Evolutionary conservation across 768 basidiomycete genomes (phyloP).

Genomic region (Rhizopogon roseolus): DNA sequence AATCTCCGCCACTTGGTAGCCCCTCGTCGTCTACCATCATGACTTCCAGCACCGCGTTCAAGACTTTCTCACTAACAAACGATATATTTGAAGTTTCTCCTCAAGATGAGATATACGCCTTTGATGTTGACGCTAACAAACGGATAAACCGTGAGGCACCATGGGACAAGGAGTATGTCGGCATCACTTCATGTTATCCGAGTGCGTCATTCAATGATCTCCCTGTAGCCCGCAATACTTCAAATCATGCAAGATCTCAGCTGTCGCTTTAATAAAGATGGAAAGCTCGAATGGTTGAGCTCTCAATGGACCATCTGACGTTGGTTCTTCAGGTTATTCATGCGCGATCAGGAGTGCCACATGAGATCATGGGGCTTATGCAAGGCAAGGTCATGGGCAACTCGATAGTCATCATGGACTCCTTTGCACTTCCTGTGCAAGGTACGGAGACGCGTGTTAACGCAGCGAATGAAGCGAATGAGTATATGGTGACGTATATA

Average conservation of each 20-base stretch:
- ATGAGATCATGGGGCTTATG: conserved; percentile 99
- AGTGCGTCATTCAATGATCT: neutral
- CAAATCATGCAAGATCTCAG: conserved; percentile 91
- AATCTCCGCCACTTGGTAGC: neutral
- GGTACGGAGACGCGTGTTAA: conserved; percentile 98
- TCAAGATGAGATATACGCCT: conserved; percentile 78
- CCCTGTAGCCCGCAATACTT: conserved; percentile 67
- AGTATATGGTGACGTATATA: conserved; percentile 97
- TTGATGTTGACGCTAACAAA: conserved; percentile 64
- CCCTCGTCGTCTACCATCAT: conserved; percentile 7
- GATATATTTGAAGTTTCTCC: conserved; percentile 65
- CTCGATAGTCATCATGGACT: conserved; percentile 86
- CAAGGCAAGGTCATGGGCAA: conserved; percentile 89
- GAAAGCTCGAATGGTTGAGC: conserved; percentile 30
- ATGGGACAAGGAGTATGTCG: conserved; percentile 82
- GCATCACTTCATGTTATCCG: conserved; percentile 1
- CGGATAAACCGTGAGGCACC: conserved; percentile 64
- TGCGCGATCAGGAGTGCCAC: conserved; percentile 92
- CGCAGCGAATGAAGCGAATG: conserved; percentile 91
- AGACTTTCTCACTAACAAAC: conserved; percentile 71
- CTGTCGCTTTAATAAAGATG: conserved; percentile 95
- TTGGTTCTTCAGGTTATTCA: conserved; percentile 78
- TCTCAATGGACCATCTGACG: conserved; percentile 4
- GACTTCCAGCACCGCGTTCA: conserved; percentile 56
- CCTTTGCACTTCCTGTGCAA: conserved; percentile 94